These are phyloP conservation scores for Daldinia sp. DNA, from an alignment of 2,329 filamentous ascomycete species.

Conservation along the genomic window DNA sequence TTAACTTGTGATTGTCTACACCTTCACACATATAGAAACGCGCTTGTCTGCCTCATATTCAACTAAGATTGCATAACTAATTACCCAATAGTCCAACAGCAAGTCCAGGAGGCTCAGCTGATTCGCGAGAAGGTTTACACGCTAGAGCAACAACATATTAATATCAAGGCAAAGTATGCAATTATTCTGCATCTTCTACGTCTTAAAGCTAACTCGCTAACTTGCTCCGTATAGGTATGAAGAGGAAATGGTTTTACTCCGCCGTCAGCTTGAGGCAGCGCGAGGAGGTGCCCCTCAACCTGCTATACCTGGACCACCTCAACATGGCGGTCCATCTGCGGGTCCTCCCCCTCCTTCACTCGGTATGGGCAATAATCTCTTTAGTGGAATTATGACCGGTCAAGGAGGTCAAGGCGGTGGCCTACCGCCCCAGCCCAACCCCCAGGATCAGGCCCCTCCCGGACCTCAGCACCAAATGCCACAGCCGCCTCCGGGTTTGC, in stretches of 20 bases:
- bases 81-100: constrained; percentile 76
- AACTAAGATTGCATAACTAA: constrained; percentile 41
- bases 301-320: constrained; percentile 74
- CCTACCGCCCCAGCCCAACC: constrained; percentile 76
- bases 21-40: background rate
- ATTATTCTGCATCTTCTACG: background rate
- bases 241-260: constrained; percentile 86
- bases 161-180: constrained; percentile 89
- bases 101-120: constrained; percentile 95
- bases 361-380: constrained; percentile 90
- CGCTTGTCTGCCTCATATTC: constrained; percentile 32
- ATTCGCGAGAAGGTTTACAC: constrained; percentile 93
- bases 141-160: constrained; percentile 89
- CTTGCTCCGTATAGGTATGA: constrained; percentile 77
- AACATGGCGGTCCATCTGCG: constrained; percentile 78
- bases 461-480: constrained; percentile 72
- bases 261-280: constrained; percentile 85
- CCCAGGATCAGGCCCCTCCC: constrained; percentile 70
- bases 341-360: constrained; percentile 86
- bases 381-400: constrained; percentile 95
- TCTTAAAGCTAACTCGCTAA: constrained; percentile 13
- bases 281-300: constrained; percentile 71
- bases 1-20: background rate
- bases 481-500: constrained; percentile 78
- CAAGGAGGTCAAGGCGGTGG: constrained; percentile 84